Percentiles rank a stretch among this genome's conserved stretches.
Evolutionary conservation across 345 rosid genomes (phyloP).

Genomic region (Nephelium lappaceum): DNA sequence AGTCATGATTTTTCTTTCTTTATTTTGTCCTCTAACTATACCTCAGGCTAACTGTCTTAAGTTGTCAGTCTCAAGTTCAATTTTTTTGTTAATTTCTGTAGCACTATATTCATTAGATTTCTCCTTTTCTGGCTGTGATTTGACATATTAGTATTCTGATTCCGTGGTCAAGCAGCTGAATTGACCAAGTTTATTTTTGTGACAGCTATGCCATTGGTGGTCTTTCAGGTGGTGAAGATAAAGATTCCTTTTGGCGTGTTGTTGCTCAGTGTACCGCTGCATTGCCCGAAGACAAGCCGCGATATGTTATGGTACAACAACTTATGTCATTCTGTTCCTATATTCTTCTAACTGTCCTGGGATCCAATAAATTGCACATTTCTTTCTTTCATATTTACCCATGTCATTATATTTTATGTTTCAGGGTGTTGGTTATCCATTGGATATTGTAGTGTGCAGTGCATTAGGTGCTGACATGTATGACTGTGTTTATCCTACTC

Average conservation of each 20-base stretch:
- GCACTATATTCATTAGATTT: slow-evolving; percentile 1
- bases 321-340: slow-evolving; percentile 2
- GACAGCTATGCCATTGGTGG: slow-evolving; percentile 92
- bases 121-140: neutral
- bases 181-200: slow-evolving; percentile 36
- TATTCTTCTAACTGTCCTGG: neutral
- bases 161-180: slow-evolving; percentile 19
- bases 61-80: neutral
- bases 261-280: slow-evolving; percentile 85
- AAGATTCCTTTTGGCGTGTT: slow-evolving; percentile 88
- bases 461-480: slow-evolving; percentile 89
- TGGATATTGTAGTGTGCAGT: slow-evolving; percentile 84
- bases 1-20: neutral
- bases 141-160: slow-evolving; percentile 7
- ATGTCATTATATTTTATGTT: slow-evolving; percentile 10
- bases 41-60: neutral
- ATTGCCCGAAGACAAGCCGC: slow-evolving; percentile 78
- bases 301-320: slow-evolving; percentile 72
- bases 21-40: neutral
- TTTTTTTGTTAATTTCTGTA: neutral
- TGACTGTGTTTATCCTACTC: slow-evolving; percentile 83
- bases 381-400: slow-evolving; percentile 7
- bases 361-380: neutral
- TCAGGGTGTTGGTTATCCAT: slow-evolving; percentile 86
- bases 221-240: slow-evolving; percentile 88